Evolutionary conservation across 306 rosid species (phyloP).

Genomic region (Prunus mongolica): DNA sequence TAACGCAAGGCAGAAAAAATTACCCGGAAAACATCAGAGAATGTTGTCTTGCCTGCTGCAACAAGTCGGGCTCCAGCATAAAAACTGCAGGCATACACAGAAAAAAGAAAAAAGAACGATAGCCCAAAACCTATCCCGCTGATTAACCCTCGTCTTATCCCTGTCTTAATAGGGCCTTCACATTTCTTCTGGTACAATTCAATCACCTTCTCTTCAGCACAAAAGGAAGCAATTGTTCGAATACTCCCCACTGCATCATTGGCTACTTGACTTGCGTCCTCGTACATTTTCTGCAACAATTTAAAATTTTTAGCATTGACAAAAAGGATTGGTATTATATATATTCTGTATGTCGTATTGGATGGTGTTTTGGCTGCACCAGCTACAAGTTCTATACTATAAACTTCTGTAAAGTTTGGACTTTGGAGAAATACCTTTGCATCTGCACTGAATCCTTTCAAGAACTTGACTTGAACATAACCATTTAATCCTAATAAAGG

Average conservation of each 20-base stretch:
- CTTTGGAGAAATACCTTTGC: conserved; percentile 51
- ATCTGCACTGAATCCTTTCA: conserved; percentile 61
- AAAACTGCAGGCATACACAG: conserved; percentile 47
- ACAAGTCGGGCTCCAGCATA: conserved; percentile 63
- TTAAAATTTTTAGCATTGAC: conserved; percentile 3
- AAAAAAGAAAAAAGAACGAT: conserved; percentile 44
- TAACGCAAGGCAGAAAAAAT: not conserved
- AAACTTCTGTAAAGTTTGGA: not conserved
- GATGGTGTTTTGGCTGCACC: not conserved
- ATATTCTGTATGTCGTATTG: not conserved
- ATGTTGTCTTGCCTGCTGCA: conserved; percentile 36
- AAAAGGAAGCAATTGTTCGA: conserved; percentile 74
- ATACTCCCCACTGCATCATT: conserved; percentile 79
- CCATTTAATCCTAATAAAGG: conserved; percentile 56
- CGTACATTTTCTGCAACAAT: conserved; percentile 56
- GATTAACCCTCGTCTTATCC: conserved; percentile 45
- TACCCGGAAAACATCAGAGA: conserved; percentile 54
- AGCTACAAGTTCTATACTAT: not conserved
- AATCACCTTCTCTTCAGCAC: conserved; percentile 85
- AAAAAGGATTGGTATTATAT: not conserved
- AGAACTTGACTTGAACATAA: conserved; percentile 42
- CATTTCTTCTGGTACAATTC: conserved; percentile 50
- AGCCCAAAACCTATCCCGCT: conserved; percentile 55
- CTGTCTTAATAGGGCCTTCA: conserved; percentile 48
- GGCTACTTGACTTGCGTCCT: conserved; percentile 78